Evolutionary conservation across 108 stramenopile species (phyloP).

Genomic region (Conticribra weissflogii): DNA sequence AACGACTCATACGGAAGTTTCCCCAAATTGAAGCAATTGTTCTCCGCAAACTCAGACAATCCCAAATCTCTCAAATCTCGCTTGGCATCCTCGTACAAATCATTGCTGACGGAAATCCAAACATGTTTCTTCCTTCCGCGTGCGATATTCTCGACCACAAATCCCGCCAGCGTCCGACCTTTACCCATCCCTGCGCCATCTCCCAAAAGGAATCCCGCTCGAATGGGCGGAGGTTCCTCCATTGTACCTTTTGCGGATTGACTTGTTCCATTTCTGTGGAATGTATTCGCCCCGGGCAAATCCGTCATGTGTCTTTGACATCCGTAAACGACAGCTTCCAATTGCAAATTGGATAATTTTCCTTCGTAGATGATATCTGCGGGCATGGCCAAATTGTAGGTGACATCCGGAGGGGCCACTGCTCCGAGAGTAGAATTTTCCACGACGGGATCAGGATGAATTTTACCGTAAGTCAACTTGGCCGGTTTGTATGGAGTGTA

Average conservation of each 20-base stretch:
- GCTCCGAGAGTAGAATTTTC: conserved; percentile 36
- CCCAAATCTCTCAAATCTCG: conserved; percentile 53
- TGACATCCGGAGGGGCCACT: conserved; percentile 36
- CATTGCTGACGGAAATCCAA: conserved; percentile 50
- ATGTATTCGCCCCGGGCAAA: conserved; percentile 7
- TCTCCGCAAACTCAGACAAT: conserved; percentile 27
- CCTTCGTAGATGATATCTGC: conserved; percentile 44
- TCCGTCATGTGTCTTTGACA: conserved; percentile 40
- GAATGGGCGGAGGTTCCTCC: conserved; percentile 33
- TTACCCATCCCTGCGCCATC: conserved; percentile 86
- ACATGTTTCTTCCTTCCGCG: conserved; percentile 53
- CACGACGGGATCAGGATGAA: conserved; percentile 45
- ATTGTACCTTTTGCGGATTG: background rate
- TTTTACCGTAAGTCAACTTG: conserved; percentile 21
- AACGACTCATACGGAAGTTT: conserved; percentile 46
- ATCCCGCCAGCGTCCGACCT: conserved; percentile 61
- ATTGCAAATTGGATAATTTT: conserved; percentile 45
- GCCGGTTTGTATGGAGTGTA: conserved; percentile 32
- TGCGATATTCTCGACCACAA: conserved; percentile 55
- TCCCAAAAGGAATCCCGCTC: conserved; percentile 79
- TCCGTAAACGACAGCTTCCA: conserved; percentile 53
- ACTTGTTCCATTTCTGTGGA: background rate
- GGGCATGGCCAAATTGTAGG: conserved; percentile 37
- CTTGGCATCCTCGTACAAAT: conserved; percentile 63
- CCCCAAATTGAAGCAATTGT: conserved; percentile 42